Conservation (phyloP, 352 stramenopile species). For the Pythium rishiriense region DNA sequence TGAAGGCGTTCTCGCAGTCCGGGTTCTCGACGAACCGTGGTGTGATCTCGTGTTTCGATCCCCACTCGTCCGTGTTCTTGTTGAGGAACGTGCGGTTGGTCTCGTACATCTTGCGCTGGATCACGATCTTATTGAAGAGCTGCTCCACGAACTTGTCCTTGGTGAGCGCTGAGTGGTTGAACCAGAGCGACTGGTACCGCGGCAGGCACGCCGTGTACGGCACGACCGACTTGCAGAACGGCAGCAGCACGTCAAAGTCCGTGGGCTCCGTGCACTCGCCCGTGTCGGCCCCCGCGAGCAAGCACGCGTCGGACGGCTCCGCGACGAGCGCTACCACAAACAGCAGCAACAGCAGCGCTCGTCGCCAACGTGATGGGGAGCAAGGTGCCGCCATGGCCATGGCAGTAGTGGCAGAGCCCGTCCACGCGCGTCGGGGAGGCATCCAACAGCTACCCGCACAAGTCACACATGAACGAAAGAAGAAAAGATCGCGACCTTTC, state of each 20-base stretch:
- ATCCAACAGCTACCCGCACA: too few relatives aligned
- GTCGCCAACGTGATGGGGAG: not conserved
- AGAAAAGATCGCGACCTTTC: not conserved
- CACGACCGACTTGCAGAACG: constrained; percentile 70
- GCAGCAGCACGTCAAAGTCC: constrained; percentile 70
- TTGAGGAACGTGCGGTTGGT: constrained; percentile 62
- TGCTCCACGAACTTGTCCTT: constrained; percentile 74
- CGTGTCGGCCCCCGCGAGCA: constrained; percentile 61
- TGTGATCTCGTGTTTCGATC: constrained; percentile 47
- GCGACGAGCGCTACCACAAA: not conserved
- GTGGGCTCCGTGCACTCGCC: constrained; percentile 54
- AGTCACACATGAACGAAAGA: not conserved
- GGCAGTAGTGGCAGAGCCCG: not conserved
- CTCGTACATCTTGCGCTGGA: constrained; percentile 62
- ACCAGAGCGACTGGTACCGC: constrained; percentile 73
- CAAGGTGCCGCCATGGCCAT: not conserved
- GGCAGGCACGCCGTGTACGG: constrained; percentile 76
- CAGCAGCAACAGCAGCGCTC: not conserved
- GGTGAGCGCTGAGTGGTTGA: constrained; percentile 70
- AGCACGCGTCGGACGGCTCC: constrained; percentile 11
- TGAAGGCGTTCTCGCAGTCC: constrained; percentile 90
- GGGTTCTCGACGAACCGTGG: constrained; percentile 83
- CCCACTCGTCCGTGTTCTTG: constrained; percentile 72
- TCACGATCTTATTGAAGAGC: constrained; percentile 64
- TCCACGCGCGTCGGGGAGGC: too few relatives aligned